Evolutionary conservation across 176 grass and related monocot species (phyloP), one percentile per base, ranked within the genome.

Genomic region (Saccharum spontaneum): DNA sequence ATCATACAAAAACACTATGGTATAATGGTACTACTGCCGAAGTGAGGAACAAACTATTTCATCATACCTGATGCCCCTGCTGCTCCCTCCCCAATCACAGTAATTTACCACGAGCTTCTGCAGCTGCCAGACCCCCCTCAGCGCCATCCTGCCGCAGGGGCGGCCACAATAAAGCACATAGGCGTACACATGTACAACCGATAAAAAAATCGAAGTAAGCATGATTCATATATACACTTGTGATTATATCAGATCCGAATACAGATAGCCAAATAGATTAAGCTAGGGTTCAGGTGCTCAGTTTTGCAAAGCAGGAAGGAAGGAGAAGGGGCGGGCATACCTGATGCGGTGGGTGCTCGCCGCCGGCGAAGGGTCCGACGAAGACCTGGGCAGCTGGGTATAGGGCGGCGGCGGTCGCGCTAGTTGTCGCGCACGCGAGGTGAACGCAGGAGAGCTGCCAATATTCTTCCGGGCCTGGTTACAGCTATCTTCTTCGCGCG

Each of bases 121-220:
- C 63, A 97, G 88, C 81, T 97, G 94, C 90, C 88, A 97, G 41
- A 91, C 90, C 66, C 95, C 95, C 88, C 92, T 90, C 86, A 92
- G 63, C 62, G 90, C 94, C 94, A 94, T 97, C 52, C 61, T 37
- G 75, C 82, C 30, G 60, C 78, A 82, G 15, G 60, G 59, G 23
- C 10, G 4, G 23, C 12, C 10, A 10, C 59, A 62, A 62, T 62
- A 26, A 62, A 62, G 59, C 23, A 62, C n/a, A 62, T 26, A 62
- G 9, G n/a, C 23, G 10, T 62, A 62, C 59, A 62, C 59, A 26
- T 10, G 23, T 26, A 62, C 4, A 62, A 2, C 59, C n/a, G 4
- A 62, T 2, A 24, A 10, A 61, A 24, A 61, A 61, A 61, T 59
- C 55, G 7, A 61, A 61, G 22, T 4, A 23, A 61, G n/a, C 57